A percentile compares a stretch with the other conserved stretches of the same genome.
Conservation (phyloP, 768 basidiomycete genomes). For the Hygrophorus russula region DNA sequence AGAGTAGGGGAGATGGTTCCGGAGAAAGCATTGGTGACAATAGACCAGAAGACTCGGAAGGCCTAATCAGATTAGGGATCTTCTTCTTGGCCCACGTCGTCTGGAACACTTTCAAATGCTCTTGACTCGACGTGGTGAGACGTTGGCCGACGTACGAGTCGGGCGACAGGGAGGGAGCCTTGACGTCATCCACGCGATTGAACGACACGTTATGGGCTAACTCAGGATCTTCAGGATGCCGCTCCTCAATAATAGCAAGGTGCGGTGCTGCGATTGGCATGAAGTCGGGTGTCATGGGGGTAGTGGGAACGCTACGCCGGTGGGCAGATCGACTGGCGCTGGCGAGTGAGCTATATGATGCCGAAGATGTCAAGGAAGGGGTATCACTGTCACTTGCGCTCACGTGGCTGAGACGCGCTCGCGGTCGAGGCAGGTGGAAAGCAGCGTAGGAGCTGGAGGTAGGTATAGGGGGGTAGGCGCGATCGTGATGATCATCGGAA, state of each 20-base stretch:
- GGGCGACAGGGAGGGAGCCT: no score
- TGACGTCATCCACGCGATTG: no score
- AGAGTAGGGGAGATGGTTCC: no score
- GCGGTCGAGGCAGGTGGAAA: conserved; percentile 23
- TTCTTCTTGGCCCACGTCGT: no score
- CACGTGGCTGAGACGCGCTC: conserved; percentile 16
- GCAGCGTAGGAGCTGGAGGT: conserved; percentile 5
- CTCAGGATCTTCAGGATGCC: conserved; percentile 12
- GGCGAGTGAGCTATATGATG: conserved; percentile 24
- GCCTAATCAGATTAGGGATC: no score
- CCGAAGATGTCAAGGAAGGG: conserved; percentile 37
- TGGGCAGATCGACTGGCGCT: conserved; percentile 17
- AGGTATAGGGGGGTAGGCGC: background rate
- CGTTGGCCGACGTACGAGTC: no score
- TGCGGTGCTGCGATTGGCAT: conserved; percentile 10
- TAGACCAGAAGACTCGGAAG: no score
- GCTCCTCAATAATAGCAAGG: conserved; percentile 30
- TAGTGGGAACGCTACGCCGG: conserved; percentile 13
- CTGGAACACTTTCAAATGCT: no score
- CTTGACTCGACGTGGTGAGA: no score
- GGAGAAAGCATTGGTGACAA: no score
- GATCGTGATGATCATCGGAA: background rate
- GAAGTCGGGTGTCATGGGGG: conserved; percentile 21
- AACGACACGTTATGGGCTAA: background rate
- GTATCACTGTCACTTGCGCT: conserved; percentile 30